Percentiles rank a stretch among this genome's conserved stretches.
phyloP scores from a whole-genome alignment of 192 early-diverging fungal species.

The Gamsiella multidivaricata region DNA sequence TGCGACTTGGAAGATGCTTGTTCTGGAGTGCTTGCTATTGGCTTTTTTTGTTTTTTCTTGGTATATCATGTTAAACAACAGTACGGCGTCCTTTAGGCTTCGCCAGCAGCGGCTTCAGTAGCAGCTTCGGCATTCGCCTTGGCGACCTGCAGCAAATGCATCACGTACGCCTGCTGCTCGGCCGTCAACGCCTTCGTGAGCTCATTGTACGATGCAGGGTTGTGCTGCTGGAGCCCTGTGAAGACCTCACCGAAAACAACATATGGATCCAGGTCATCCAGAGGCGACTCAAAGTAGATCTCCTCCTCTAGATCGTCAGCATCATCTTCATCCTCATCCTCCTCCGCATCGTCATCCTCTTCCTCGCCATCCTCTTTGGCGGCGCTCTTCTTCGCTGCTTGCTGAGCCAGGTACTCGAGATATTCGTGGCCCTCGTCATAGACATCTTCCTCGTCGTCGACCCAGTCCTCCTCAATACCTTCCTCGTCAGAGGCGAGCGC shows the following conservation, averaged over 20 bases:
- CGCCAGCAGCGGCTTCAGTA: constrained; percentile 22
- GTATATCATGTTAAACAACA: too few species aligned
- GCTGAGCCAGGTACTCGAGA: constrained; percentile 56
- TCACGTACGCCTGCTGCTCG: constrained; percentile 62
- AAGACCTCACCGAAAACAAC: constrained; percentile 77
- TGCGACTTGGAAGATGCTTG: too few species aligned
- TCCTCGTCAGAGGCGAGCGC: constrained; percentile 54
- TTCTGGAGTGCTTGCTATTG: background rate
- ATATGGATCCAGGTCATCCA: constrained; percentile 83
- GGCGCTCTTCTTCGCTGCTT: constrained; percentile 58
- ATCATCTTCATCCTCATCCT: constrained; percentile 74
- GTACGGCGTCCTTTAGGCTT: constrained; percentile 7
- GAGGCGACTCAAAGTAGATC: constrained; percentile 79
- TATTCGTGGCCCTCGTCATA: constrained; percentile 56
- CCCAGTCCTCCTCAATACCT: constrained; percentile 63
- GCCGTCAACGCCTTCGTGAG: constrained; percentile 65
- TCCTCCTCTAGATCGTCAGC: constrained; percentile 80
- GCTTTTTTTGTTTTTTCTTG: background rate
- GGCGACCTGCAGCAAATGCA: constrained; percentile 58
- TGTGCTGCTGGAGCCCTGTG: constrained; percentile 66
- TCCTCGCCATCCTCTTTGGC: constrained; percentile 57
- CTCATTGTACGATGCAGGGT: constrained; percentile 63
- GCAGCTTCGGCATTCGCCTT: constrained; percentile 52
- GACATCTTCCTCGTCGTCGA: constrained; percentile 67
- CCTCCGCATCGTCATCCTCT: constrained; percentile 53